Evolutionary conservation across 768 basidiomycete genomes (phyloP).

Genomic region (Candolleomyces aberdarensis): DNA sequence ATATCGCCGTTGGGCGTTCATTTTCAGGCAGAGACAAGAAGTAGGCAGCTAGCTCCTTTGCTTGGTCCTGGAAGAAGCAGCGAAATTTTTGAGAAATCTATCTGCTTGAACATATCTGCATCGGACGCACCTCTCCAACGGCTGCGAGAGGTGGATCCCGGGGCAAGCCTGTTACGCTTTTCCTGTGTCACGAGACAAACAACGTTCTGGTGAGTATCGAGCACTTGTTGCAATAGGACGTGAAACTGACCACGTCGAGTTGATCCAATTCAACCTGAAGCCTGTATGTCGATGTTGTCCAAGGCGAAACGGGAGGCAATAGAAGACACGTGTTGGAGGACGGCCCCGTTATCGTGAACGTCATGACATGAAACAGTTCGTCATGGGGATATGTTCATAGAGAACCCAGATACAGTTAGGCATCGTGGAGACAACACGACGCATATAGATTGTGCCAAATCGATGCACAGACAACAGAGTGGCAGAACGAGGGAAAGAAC

Average conservation of each 20-base stretch:
- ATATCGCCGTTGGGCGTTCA: slow-evolving; percentile 71
- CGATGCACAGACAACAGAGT: no score
- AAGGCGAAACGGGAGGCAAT: not conserved
- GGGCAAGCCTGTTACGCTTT: slow-evolving; percentile 60
- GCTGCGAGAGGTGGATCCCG: slow-evolving; percentile 74
- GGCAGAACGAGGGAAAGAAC: no score
- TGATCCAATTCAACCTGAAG: slow-evolving; percentile 73
- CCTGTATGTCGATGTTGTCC: slow-evolving; percentile 40
- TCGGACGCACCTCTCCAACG: slow-evolving; percentile 54
- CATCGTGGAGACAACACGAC: no score
- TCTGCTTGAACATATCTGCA: not conserved
- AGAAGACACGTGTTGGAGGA: not conserved
- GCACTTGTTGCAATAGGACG: not conserved
- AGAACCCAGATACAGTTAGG: no score
- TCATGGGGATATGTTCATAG: no score
- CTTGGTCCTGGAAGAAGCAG: slow-evolving; percentile 50
- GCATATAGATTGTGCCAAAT: no score
- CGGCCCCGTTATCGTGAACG: no score
- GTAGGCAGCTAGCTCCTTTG: slow-evolving; percentile 65
- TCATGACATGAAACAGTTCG: no score
- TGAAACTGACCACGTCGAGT: slow-evolving; percentile 54
- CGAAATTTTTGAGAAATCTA: not conserved
- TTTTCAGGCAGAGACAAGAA: slow-evolving; percentile 62
- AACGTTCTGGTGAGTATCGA: not conserved
- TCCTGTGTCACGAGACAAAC: slow-evolving; percentile 38